Evolutionary conservation across 1,139 yeast species (phyloP), one percentile per base, ranked within the genome.

Genomic region (Magnusiomyces sp.): DNA sequence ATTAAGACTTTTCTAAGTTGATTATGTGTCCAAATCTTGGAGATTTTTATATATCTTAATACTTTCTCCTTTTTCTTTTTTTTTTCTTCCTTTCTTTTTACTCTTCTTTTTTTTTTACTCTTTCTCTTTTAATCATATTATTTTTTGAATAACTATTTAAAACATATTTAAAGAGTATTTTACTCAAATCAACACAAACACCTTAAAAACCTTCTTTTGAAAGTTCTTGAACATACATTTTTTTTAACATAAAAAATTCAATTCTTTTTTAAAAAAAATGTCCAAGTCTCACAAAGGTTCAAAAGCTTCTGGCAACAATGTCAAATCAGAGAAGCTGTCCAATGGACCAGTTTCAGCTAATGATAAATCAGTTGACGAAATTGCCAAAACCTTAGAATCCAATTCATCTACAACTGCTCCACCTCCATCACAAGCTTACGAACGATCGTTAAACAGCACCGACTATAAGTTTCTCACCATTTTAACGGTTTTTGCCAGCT

Each of bases 401-500:
- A 20, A 33, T 5, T 13, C 44, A 20, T 50, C 37, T 36, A 14
- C 11, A 14, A 69, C 81, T 7, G 69, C 74, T 13, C 75, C 80
- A 7, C 66, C 75, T 1, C 64, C 67, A 2, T 55, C 65, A n/a
- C 64, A 73, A 29, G 60, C 71, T 10, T 56, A 60, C 14, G 58
- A 57, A 42, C 62, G 71, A 27, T 55, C 61, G 37, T 54, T 67
- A 45, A 50, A 58, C 36, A 50, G 62, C 34, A 45, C 50, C 36
- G 67, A 63, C 51, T 49, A 56, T 36, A 55, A 59, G 43, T 57
- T 73, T 40, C 62, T 92, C 17, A 71, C 70, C 1, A 60, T 68
- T 2, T 73, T 92, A 49, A 63, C 80, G n/a, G 58, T 77, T 1
- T 63, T 80, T 38, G 77, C 95, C 0, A 56, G 73, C 9, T 61